Percentiles rank a stretch among this genome's conserved stretches.
phyloP scores from a whole-genome alignment of 768 basidiomycete species.

The Boletus patriciae region DNA sequence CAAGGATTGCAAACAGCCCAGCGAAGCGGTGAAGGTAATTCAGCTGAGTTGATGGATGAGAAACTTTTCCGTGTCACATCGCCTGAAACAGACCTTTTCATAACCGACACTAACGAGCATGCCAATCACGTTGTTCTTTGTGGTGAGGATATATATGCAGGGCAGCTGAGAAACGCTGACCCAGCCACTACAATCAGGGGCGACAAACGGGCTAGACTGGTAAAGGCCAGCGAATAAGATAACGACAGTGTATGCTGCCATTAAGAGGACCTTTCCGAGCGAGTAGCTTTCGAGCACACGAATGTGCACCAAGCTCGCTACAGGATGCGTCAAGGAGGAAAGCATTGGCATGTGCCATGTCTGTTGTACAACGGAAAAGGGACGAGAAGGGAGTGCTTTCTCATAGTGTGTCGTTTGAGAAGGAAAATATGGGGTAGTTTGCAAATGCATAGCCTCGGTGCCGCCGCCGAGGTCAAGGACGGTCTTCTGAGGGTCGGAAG shows the following conservation, averaged over 20 bases:
- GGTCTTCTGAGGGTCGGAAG: conserved; percentile 13
- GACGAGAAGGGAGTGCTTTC: conserved; percentile 17
- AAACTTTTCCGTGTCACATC: background rate
- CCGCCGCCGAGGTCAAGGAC: conserved; percentile 20
- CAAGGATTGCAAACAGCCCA: conserved; percentile 56
- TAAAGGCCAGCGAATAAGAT: conserved; percentile 51
- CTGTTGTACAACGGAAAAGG: conserved; percentile 11
- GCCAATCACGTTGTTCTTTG: conserved; percentile 70
- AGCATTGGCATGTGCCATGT: conserved; percentile 37
- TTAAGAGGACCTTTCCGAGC: conserved; percentile 47
- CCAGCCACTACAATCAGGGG: conserved; percentile 50
- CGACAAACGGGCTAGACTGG: conserved; percentile 50
- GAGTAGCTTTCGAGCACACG: conserved; percentile 52
- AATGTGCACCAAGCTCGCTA: conserved; percentile 43
- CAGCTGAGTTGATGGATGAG: conserved; percentile 41
- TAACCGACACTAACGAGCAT: conserved; percentile 61
- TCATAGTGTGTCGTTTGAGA: conserved; percentile 8
- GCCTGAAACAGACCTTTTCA: conserved; percentile 49
- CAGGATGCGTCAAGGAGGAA: conserved; percentile 43
- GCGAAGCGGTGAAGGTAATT: conserved; percentile 75
- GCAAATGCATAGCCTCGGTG: conserved; percentile 13
- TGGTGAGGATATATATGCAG: conserved; percentile 58
- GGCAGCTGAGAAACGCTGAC: conserved; percentile 61
- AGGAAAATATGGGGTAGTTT: background rate
- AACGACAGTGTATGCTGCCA: conserved; percentile 45